Evolutionary conservation across 176 grass and related monocot genomes (phyloP).

Genomic region (Neostapfia colusana): DNA sequence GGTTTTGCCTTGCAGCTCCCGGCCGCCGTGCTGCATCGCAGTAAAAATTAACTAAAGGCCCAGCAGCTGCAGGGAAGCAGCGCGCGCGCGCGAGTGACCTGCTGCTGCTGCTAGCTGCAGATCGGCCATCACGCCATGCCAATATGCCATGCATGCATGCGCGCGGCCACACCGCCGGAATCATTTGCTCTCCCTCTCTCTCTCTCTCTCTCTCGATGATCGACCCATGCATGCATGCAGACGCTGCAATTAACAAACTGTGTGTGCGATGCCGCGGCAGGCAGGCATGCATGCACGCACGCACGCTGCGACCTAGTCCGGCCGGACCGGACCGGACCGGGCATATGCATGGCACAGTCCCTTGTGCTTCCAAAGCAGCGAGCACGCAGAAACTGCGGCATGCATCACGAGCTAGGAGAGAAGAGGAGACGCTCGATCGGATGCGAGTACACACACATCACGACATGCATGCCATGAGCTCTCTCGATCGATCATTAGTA

Average conservation of each 20-base stretch:
- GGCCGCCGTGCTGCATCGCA: too few species aligned
- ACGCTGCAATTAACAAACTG: conserved; percentile 28
- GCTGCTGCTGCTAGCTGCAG: too few species aligned
- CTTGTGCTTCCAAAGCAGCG: conserved; percentile 42
- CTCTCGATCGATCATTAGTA: background rate
- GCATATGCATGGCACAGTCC: conserved; percentile 58
- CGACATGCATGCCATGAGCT: background rate
- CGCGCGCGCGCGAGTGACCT: too few species aligned
- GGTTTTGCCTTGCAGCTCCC: background rate
- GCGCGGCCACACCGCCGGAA: conserved; percentile 27
- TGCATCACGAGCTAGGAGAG: background rate
- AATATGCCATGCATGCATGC: conserved; percentile 27
- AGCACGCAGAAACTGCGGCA: conserved; percentile 2
- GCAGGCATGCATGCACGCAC: conserved; percentile 15
- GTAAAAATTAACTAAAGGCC: background rate
- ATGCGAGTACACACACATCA: conserved; percentile 26
- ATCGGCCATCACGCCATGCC: conserved; percentile 5
- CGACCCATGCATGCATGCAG: background rate
- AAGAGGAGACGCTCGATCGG: conserved; percentile 37
- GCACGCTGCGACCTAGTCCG: conserved; percentile 45
- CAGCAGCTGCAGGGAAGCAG: background rate
- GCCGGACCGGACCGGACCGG: too few species aligned
- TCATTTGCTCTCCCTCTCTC: too few species aligned
- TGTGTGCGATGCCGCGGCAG: background rate
- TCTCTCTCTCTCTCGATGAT: too few species aligned